Conservation (phyloP, 805 yeast genomes). For the Candida sakaeoensis region DNA sequence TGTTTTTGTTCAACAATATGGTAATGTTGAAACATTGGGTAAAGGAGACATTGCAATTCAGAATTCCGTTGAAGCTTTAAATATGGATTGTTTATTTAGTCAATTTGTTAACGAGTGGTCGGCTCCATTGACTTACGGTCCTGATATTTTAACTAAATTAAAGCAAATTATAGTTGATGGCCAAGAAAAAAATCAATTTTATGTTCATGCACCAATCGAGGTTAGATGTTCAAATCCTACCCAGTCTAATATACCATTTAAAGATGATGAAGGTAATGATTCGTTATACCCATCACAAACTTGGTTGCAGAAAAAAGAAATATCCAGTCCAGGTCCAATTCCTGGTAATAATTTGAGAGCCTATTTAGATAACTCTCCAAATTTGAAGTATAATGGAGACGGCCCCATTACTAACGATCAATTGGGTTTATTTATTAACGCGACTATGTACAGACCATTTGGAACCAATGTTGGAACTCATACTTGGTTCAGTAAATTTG, state of each 20-base stretch:
- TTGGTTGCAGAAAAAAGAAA: conserved; percentile 50
- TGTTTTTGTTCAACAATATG: conserved; percentile 83
- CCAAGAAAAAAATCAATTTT: conserved; percentile 57
- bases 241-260: conserved; percentile 34
- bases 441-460: conserved; percentile 96
- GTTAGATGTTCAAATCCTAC: conserved; percentile 90
- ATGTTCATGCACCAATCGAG: conserved; percentile 93
- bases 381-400: conserved; percentile 49
- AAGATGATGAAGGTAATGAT: conserved; percentile 33
- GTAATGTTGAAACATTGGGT: conserved; percentile 63
- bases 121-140: conserved; percentile 80
- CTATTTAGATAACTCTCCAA: conserved; percentile 75
- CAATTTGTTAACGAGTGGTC: conserved; percentile 98
- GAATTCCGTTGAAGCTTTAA: conserved; percentile 79
- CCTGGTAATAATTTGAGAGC: conserved; percentile 85
- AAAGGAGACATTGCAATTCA: conserved; percentile 66
- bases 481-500: conserved; percentile 83
- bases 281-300: conserved; percentile 41
- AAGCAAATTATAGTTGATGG: conserved; percentile 61
- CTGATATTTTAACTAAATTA: conserved; percentile 62
- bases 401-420: conserved; percentile 60
- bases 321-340: conserved; percentile 68
- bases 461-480: conserved; percentile 65
- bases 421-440: conserved; percentile 82
- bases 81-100: conserved; percentile 92